Evolutionary conservation across 1,284 basidiomycete species (phyloP).

Genomic region (Vanrija sp.): DNA sequence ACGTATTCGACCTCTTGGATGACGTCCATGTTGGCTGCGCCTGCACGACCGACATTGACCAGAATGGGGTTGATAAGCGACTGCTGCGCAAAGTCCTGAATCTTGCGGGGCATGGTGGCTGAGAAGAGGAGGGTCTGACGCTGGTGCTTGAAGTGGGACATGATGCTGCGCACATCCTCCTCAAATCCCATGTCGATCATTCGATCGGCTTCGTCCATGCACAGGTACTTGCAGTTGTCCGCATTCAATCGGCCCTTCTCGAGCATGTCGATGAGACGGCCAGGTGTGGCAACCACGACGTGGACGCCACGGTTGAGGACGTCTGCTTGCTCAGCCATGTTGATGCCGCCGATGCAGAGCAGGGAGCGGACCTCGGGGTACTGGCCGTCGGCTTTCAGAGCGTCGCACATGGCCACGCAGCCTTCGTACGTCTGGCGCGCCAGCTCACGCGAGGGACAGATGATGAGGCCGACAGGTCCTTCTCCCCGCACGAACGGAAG

Average conservation of each 20-base stretch:
- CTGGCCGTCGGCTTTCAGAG: slow-evolving; percentile 67
- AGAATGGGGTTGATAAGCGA: slow-evolving; percentile 88
- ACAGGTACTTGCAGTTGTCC: slow-evolving; percentile 87
- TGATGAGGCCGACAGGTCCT: slow-evolving; percentile 89
- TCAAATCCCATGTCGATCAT: slow-evolving; percentile 99
- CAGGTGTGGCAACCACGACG: slow-evolving; percentile 62
- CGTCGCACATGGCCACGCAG: slow-evolving; percentile 75
- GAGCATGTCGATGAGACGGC: slow-evolving; percentile 57
- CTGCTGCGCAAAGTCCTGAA: slow-evolving; percentile 96
- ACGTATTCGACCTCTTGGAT: slow-evolving; percentile 98
- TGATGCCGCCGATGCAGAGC: slow-evolving; percentile 95
- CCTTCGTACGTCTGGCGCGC: slow-evolving; percentile 97
- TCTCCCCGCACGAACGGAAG: slow-evolving; percentile 87
- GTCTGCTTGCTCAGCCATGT: slow-evolving; percentile 92
- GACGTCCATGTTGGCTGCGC: slow-evolving; percentile 94
- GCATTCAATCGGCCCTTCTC: slow-evolving; percentile 90
- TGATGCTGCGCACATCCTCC: slow-evolving; percentile 96
- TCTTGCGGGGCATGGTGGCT: slow-evolving; percentile 98
- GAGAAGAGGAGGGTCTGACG: slow-evolving; percentile 96
- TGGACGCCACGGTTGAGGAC: slow-evolving; percentile 86
- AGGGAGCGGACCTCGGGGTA: slow-evolving; percentile 84
- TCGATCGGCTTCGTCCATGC: slow-evolving; percentile 98
- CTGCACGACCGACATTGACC: slow-evolving; percentile 96
- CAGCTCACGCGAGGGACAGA: slow-evolving; percentile 92
- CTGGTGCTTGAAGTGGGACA: slow-evolving; percentile 98